phyloP scores from a whole-genome alignment of 768 basidiomycete species.

The Tubosaeta sp. region DNA sequence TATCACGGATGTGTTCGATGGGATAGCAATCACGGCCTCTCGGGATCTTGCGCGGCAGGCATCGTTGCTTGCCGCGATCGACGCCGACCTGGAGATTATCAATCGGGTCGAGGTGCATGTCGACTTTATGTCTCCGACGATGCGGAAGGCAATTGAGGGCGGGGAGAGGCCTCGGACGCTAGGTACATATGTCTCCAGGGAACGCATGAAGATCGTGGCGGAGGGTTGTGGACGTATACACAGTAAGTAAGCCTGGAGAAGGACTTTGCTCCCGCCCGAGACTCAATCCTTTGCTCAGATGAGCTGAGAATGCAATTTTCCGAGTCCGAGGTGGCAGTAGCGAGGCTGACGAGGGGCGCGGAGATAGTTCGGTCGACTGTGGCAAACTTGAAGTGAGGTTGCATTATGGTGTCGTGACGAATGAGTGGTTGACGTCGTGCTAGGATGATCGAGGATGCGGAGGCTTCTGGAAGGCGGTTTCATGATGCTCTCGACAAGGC shows the following conservation, averaged over 20 bases:
- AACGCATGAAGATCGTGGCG: constrained; percentile 77
- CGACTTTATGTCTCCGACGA: constrained; percentile 67
- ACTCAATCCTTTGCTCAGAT: constrained; percentile 34
- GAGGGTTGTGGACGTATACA: constrained; percentile 67
- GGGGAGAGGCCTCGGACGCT: constrained; percentile 67
- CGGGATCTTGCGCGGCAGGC: constrained; percentile 68
- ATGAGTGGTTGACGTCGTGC: constrained; percentile 1
- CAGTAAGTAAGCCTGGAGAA: constrained; percentile 39
- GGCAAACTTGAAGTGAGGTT: constrained; percentile 41
- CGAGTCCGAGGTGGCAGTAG: constrained; percentile 51
- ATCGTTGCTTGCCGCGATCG: constrained; percentile 55
- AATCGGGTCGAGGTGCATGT: constrained; percentile 62
- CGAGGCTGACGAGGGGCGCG: constrained; percentile 52
- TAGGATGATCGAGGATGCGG: constrained; percentile 61
- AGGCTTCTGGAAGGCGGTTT: constrained; percentile 49
- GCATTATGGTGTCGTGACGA: not conserved
- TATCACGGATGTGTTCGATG: constrained; percentile 66
- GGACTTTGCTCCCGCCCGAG: not conserved
- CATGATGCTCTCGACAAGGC: constrained; percentile 58
- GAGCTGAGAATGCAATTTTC: constrained; percentile 53
- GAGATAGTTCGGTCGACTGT: constrained; percentile 53
- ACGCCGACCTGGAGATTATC: constrained; percentile 71
- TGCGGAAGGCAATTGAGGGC: constrained; percentile 65
- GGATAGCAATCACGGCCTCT: constrained; percentile 48
- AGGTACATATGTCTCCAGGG: constrained; percentile 75